phyloP scores from a whole-genome alignment of 129 eudicot species.

The Artemisia argyi region DNA sequence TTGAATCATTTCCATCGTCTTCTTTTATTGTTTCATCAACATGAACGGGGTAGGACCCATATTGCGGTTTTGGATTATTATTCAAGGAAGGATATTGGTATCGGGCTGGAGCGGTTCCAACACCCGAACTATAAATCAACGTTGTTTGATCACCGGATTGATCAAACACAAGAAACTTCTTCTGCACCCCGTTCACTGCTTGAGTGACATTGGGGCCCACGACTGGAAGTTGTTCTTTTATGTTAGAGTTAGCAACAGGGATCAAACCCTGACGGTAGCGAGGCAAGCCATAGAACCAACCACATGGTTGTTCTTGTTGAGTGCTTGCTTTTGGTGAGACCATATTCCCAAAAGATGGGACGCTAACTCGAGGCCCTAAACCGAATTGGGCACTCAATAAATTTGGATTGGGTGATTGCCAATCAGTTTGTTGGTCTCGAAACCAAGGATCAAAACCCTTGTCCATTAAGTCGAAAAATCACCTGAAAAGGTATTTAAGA shows the following conservation, averaged over 20 bases:
- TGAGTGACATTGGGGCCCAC: conserved; percentile 22
- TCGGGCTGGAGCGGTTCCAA: conserved; percentile 9
- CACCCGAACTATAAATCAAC: conserved; percentile 50
- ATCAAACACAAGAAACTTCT: conserved; percentile 85
- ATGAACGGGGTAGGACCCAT: conserved; percentile 13
- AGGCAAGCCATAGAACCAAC: conserved; percentile 56
- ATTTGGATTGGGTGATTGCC: conserved; percentile 34
- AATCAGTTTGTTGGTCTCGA: conserved; percentile 39
- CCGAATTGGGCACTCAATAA: conserved; percentile 34
- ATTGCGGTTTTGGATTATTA: conserved; percentile 17
- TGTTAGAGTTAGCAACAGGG: conserved; percentile 41
- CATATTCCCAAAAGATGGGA: conserved; percentile 38
- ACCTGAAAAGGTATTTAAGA: conserved; percentile 33
- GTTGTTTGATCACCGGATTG: conserved; percentile 82
- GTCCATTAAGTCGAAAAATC: conserved; percentile 60
- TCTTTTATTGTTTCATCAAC: background rate
- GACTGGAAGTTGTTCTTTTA: conserved; percentile 29
- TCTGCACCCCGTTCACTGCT: conserved; percentile 21
- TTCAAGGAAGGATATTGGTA: conserved; percentile 19
- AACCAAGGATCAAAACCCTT: conserved; percentile 56
- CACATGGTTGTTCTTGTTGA: conserved; percentile 36
- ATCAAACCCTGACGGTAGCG: conserved; percentile 26
- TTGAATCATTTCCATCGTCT: conserved; percentile 26
- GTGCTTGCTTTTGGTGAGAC: conserved; percentile 29
- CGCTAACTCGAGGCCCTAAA: conserved; percentile 31